These are phyloP conservation scores for Hanseniaspora gamundiae DNA, from an alignment of 1,139 yeast species.

Conservation along the genomic window DNA sequence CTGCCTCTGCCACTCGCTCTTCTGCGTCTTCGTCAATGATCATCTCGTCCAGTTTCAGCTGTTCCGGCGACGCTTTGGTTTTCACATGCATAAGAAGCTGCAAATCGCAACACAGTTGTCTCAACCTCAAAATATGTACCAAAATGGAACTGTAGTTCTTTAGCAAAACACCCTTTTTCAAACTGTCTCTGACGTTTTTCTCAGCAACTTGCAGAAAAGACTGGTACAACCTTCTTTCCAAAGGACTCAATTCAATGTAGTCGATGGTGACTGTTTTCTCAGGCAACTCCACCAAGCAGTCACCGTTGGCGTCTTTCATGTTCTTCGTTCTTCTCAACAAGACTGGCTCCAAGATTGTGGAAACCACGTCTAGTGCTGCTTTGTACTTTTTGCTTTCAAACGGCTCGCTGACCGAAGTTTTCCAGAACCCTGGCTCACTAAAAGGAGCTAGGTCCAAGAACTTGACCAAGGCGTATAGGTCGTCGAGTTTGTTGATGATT, in stretches of 20 bases:
- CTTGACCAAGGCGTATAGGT: slow-evolving; percentile 64
- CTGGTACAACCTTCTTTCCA: slow-evolving; percentile 56
- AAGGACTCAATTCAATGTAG: slow-evolving; percentile 49
- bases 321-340: slow-evolving; percentile 75
- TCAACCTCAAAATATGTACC: slow-evolving; percentile 67
- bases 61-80: slow-evolving; percentile 25
- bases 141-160: slow-evolving; percentile 68
- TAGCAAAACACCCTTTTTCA: slow-evolving; percentile 56
- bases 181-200: slow-evolving; percentile 48
- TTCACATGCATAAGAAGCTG: slow-evolving; percentile 36
- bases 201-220: slow-evolving; percentile 63
- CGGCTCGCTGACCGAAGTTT: slow-evolving; percentile 72
- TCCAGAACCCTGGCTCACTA: slow-evolving; percentile 77
- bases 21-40: slow-evolving; percentile 9
- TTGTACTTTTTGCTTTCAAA: slow-evolving; percentile 62
- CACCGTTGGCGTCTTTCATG: slow-evolving; percentile 68
- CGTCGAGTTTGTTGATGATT: slow-evolving; percentile 79
- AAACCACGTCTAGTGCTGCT: slow-evolving; percentile 71
- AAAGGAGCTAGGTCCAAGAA: slow-evolving; percentile 77
- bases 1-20: slow-evolving; percentile 1
- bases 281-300: slow-evolving; percentile 66
- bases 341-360: slow-evolving; percentile 74
- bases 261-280: slow-evolving; percentile 62
- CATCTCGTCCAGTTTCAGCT: slow-evolving; percentile 23
- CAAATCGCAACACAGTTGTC: slow-evolving; percentile 86